Evolutionary conservation across 768 basidiomycete genomes (phyloP).

Genomic region (Tricholoma terreum): DNA sequence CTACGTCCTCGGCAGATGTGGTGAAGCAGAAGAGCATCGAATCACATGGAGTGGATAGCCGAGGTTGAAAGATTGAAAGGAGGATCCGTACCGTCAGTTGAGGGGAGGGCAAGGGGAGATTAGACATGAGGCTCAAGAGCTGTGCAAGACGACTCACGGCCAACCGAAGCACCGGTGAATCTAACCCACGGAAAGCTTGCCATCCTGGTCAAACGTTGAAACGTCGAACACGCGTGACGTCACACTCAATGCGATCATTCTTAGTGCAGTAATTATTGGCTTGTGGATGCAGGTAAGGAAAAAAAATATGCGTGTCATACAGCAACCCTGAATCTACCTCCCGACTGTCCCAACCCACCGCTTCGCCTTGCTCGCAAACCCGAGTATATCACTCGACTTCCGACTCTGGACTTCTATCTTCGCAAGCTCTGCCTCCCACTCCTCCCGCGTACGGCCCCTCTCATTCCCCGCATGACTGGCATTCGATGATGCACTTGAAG

Average conservation of each 20-base stretch:
- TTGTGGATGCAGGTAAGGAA: neutral
- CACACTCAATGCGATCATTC: too few relatives aligned
- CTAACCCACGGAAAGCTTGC: conserved; percentile 57
- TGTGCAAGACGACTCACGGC: conserved; percentile 38
- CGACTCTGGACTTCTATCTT: conserved; percentile 65
- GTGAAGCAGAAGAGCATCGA: neutral
- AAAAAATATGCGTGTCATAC: neutral
- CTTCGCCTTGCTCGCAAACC: conserved; percentile 41
- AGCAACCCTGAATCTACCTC: conserved; percentile 6
- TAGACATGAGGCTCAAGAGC: conserved; percentile 1
- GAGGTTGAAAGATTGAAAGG: neutral
- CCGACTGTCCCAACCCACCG: conserved; percentile 21
- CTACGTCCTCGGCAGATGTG: conserved; percentile 27
- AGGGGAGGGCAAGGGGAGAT: neutral
- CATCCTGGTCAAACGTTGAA: conserved; percentile 27
- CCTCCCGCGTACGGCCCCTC: conserved; percentile 46
- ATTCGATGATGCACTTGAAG: conserved; percentile 27
- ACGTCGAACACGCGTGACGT: conserved; percentile 9
- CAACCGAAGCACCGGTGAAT: conserved; percentile 43
- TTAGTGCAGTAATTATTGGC: neutral
- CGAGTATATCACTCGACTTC: conserved; percentile 44
- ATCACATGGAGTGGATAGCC: conserved; percentile 1
- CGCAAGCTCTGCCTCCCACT: conserved; percentile 79
- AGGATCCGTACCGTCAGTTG: neutral
- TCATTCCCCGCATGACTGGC: conserved; percentile 21